Base-by-base conservation (phyloP, 1,139 yeast genomes). In the Pichia cactophila region DNA sequence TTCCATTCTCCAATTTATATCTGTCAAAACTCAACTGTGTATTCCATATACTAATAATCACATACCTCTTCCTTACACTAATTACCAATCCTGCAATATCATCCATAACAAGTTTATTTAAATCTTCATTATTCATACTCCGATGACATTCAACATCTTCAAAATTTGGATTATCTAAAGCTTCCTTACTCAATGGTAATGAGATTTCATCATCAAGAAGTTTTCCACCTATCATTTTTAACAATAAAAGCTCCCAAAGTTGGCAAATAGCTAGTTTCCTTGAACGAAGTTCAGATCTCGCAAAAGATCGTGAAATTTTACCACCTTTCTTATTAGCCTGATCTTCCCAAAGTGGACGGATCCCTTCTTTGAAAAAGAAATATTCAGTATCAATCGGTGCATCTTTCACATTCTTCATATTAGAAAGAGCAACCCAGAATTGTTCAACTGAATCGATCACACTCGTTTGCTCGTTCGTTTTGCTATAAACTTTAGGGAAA, bases 281-380 rank as follows among this genome's bases (percentile, higher is more conserved):
- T 23, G 33, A 29, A 16, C 44, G 41, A n/a, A 41, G 28, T 33
- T 49, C 35, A 39, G 28, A 42, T 26, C 45, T 45, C 8, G 38
- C 41, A 17, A 74, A 37, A 77, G 75, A 42, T 8, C 47, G 40
- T 17, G 46, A 44, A 86, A 86, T 82, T 58, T 85, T 71, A 3
- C 88, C 88, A 41, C 87, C 87, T 48, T 72, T 69, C 44, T 74
- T 66, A 60, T 82, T 81, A 50, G 73, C 69, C 2, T 86, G 84
- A 60, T 82, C 87, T 61, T 82, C 87, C 86, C 87, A 81, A 50
- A 80, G 78, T 20, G 88, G 88, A 58, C 77, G 77, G 42, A 82
- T 75, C 2, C 86, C 86, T 43, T 77, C 70, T 57, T 80, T 78
- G 66, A 83, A 82, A 16, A 82, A 64, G 54, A 80, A 78, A 54